phyloP scores from a whole-genome alignment of 805 yeast species.

The Myxozyma neglecta region DNA sequence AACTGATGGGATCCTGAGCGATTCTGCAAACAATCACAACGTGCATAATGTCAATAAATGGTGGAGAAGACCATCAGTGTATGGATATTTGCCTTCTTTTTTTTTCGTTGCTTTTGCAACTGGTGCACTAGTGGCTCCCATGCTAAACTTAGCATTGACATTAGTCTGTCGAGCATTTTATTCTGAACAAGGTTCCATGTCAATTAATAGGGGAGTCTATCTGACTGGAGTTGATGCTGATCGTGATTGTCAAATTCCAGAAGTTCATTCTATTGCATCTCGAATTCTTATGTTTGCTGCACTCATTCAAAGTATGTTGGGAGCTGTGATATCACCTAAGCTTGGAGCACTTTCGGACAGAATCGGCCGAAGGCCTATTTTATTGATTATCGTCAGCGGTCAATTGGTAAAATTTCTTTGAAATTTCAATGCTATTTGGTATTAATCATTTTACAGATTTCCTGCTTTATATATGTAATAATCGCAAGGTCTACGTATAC shows the following conservation, averaged over 20 bases:
- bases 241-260: conserved; percentile 18
- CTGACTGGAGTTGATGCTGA: not conserved
- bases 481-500: not conserved
- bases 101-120: conserved; percentile 11
- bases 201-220: not conserved
- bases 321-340: conserved; percentile 13
- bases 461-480: not conserved
- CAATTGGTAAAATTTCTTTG: not conserved
- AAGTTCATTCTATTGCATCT: conserved; percentile 15
- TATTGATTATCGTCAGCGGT: conserved; percentile 2
- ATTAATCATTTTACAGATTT: not conserved
- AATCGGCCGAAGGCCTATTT: conserved; percentile 18
- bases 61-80: conserved; percentile 8
- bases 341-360: conserved; percentile 27
- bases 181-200: conserved; percentile 3
- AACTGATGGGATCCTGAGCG: no score
- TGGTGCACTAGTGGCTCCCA: conserved; percentile 21
- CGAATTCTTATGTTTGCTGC: not conserved
- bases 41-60: not conserved
- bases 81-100: conserved; percentile 12
- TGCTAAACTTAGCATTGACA: conserved; percentile 7
- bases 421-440: not conserved
- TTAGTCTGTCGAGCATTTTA: conserved; percentile 17
- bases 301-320: conserved; percentile 2
- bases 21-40: not conserved